A percentile compares a stretch with the other conserved stretches of the same genome.
phyloP scores from a whole-genome alignment of 768 basidiomycete species.

The Rhizopogon roseolus region DNA sequence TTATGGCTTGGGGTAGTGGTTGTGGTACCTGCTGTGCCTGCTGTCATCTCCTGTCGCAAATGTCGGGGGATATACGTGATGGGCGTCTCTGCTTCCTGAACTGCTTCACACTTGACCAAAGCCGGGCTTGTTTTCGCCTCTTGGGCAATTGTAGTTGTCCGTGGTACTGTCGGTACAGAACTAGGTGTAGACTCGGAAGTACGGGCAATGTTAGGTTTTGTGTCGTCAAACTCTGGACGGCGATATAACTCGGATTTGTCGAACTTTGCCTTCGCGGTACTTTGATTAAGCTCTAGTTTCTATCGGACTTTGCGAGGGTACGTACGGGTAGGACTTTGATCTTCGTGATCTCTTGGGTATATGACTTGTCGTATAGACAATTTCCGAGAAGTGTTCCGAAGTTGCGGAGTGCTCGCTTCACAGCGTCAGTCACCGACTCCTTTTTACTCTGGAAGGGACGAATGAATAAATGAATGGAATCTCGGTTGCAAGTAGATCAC shows the following conservation, averaged over 20 bases:
- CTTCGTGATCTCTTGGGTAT: conserved; percentile 79
- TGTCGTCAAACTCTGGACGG: conserved; percentile 62
- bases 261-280: conserved; percentile 51
- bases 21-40: conserved; percentile 4
- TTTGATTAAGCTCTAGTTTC: conserved; percentile 4
- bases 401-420: conserved; percentile 86
- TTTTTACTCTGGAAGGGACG: conserved; percentile 80
- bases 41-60: conserved; percentile 25
- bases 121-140: neutral
- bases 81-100: conserved; percentile 10
- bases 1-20: neutral
- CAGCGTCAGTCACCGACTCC: conserved; percentile 92
- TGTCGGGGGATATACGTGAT: conserved; percentile 37
- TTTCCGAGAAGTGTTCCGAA: conserved; percentile 96
- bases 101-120: conserved; percentile 15
- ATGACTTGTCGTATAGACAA: conserved; percentile 95
- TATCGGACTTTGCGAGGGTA: conserved; percentile 9
- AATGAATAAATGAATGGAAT: conserved; percentile 1
- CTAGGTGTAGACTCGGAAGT: neutral
- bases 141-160: neutral
- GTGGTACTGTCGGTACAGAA: neutral
- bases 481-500: conserved; percentile 37
- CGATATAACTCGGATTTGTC: conserved; percentile 65
- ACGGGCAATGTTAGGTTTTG: conserved; percentile 21
- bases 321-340: conserved; percentile 81